Evolutionary conservation across 176 grass and related monocot species (phyloP), one percentile per base, ranked within the genome.

Genomic region (Carex kokanica): DNA sequence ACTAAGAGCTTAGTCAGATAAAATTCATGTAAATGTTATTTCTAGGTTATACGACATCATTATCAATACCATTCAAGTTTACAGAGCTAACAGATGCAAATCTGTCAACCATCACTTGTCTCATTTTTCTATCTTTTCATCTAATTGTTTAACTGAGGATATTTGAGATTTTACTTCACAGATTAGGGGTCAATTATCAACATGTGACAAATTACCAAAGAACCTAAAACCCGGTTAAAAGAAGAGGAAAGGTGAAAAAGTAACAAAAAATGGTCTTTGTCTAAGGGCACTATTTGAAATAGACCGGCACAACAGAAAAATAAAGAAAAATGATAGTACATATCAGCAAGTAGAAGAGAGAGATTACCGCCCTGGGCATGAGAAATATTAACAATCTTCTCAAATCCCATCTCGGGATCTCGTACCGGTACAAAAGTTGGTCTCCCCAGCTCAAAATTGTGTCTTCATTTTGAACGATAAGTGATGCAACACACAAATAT

Each of bases 341-440:
- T 23, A 52, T 60, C 51, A 10, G 57, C 32, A 21, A 72, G 45
- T 51, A 32, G 78, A 87, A 55, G 34, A 20, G 77, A 59, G 77
- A 36, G 54, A 63, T 83, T 89, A 92, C 92, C 94, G 70, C 94
- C 94, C 69, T 83, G 87, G 81, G 90, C 83, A 91, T 97, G 90
- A 83, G 94, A 90, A 72, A 94, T 97, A 66, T 91, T 97, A 18
- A 97, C 88, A 70, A 97, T 91, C 38, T 91, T 97, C 87, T 97
- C 92, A 52, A 94, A 94, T 74, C 94, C 88, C 90, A 97, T 97
- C 85, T 92, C 92, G 7, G 85, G 85, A 88, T 92, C 87, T 60
- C 14, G 78, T 18, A 92, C 92, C 64, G 85, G 90, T 31, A 97
- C 78, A 84, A 97, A 94, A 1, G 90, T 91, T 86, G 92, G 94